A percentile compares a stretch with the other conserved stretches of the same genome.
These are phyloP conservation scores for Scleroderma citrinum DNA, from an alignment of 768 basidiomycete genomes.

Conservation along the genomic window DNA sequence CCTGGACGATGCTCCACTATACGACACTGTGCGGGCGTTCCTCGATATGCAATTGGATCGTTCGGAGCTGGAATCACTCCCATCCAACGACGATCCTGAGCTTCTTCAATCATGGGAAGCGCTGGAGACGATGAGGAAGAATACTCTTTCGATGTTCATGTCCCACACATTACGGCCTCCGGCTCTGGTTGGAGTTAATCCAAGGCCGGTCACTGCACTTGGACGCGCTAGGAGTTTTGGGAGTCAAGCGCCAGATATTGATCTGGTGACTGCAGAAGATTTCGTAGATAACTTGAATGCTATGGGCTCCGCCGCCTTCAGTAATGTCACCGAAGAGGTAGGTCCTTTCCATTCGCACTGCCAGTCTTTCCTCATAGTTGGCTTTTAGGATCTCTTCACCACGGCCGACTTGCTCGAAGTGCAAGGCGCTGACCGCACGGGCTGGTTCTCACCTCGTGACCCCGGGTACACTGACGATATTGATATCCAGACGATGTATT, in stretches of 20 bases:
- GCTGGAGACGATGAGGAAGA: slow-evolving; percentile 37
- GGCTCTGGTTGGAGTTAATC: slow-evolving; percentile 21
- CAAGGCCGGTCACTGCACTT: slow-evolving; percentile 11
- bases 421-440: slow-evolving; percentile 71
- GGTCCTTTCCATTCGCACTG: slow-evolving; percentile 8
- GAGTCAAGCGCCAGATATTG: slow-evolving; percentile 53
- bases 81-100: slow-evolving; percentile 33
- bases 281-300: slow-evolving; percentile 75
- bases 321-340: slow-evolving; percentile 76
- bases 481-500: slow-evolving; percentile 78
- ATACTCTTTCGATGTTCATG: slow-evolving; percentile 41
- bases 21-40: slow-evolving; percentile 53
- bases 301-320: slow-evolving; percentile 69
- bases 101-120: slow-evolving; percentile 44
- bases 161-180: slow-evolving; percentile 60
- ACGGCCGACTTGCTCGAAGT: slow-evolving; percentile 77
- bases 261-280: slow-evolving; percentile 57
- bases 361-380: neutral
- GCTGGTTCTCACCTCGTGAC: slow-evolving; percentile 69
- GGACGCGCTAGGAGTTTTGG: slow-evolving; percentile 23
- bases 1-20: slow-evolving; percentile 65
- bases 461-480: slow-evolving; percentile 47
- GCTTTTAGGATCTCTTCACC: slow-evolving; percentile 62
- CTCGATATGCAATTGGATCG: slow-evolving; percentile 52
- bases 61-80: slow-evolving; percentile 33